A percentile compares a stretch with the other conserved stretches of the same genome.
Conservation (phyloP, 2,329 filamentous ascomycete species). For the Pyrenophora graminea region DNA sequence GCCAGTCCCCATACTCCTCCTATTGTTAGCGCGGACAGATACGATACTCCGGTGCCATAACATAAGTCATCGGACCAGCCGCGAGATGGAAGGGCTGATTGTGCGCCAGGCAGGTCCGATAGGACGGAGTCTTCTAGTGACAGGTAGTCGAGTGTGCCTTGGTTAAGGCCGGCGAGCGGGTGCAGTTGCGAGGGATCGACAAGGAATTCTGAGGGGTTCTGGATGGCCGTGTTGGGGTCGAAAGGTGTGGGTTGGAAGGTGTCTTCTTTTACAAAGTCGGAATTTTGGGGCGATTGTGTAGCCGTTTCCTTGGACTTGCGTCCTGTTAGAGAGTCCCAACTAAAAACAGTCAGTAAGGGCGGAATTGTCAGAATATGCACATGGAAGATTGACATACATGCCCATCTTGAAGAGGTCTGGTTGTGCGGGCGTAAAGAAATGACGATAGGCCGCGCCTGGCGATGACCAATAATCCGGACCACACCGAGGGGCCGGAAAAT, state of each 20-base stretch:
- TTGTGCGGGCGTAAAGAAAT: conserved; percentile 19
- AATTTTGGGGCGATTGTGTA: conserved; percentile 42
- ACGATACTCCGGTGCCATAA: conserved; percentile 95
- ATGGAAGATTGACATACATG: conserved; percentile 32
- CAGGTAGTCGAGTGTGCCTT: conserved; percentile 92
- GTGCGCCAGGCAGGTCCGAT: conserved; percentile 80
- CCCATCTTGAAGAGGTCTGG: conserved; percentile 37
- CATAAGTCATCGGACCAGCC: conserved; percentile 98
- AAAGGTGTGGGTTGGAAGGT: conserved; percentile 63
- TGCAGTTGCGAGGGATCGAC: conserved; percentile 89
- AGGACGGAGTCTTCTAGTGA: conserved; percentile 89
- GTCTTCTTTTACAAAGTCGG: conserved; percentile 45
- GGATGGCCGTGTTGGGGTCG: conserved; percentile 69
- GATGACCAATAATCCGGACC: conserved; percentile 19
- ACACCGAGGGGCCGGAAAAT: conserved; percentile 25
- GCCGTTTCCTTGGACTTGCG: conserved; percentile 58
- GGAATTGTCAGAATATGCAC: neutral
- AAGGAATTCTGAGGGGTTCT: conserved; percentile 87
- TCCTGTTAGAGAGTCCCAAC: conserved; percentile 63
- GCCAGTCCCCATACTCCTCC: conserved; percentile 92
- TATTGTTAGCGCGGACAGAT: conserved; percentile 80
- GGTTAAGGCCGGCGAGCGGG: conserved; percentile 89
- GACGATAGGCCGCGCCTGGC: conserved; percentile 25
- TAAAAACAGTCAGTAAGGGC: conserved; percentile 15
- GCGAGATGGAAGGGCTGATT: conserved; percentile 87